Percentiles rank a stretch among this genome's conserved stretches.
These are phyloP conservation scores for Phytophthora lateralis DNA, from an alignment of 352 stramenopile genomes.

Conservation along the genomic window DNA sequence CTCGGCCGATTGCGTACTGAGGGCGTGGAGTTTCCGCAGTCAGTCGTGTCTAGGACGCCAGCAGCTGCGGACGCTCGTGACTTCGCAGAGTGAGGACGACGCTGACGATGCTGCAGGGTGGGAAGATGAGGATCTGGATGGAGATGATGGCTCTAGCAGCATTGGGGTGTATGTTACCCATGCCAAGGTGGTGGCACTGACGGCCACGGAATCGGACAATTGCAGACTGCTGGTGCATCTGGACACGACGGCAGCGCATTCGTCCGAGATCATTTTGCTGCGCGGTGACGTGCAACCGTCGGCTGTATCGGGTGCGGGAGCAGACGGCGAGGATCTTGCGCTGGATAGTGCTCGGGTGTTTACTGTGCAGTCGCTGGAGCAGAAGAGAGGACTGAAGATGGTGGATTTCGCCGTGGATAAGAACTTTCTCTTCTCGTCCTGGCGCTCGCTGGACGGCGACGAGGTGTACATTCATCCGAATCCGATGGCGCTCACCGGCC, in stretches of 20 bases:
- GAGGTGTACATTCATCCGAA: conserved; percentile 71
- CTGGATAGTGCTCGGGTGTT: conserved; percentile 65
- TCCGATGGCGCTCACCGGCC: conserved; percentile 70
- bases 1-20: conserved; percentile 67
- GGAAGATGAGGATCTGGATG: conserved; percentile 43
- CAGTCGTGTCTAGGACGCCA: conserved; percentile 74
- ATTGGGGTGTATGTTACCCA: conserved; percentile 45
- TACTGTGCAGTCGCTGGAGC: conserved; percentile 30
- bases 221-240: conserved; percentile 71
- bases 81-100: conserved; percentile 15
- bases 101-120: conserved; percentile 34
- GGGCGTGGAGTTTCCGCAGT: conserved; percentile 69
- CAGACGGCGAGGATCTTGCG: conserved; percentile 45
- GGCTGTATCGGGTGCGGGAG: conserved; percentile 25
- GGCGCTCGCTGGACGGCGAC: conserved; percentile 63
- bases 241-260: conserved; percentile 58
- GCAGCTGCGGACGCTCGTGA: conserved; percentile 46
- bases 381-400: conserved; percentile 60
- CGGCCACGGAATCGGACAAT: conserved; percentile 57
- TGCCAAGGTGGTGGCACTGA: conserved; percentile 66
- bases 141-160: conserved; percentile 26
- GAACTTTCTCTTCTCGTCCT: conserved; percentile 72
- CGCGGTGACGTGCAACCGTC: conserved; percentile 54
- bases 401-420: conserved; percentile 78
- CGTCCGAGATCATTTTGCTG: conserved; percentile 66